These are phyloP conservation scores for Daldinia bambusicola DNA, from an alignment of 495 filamentous ascomycete genomes.

Conservation along the genomic window DNA sequence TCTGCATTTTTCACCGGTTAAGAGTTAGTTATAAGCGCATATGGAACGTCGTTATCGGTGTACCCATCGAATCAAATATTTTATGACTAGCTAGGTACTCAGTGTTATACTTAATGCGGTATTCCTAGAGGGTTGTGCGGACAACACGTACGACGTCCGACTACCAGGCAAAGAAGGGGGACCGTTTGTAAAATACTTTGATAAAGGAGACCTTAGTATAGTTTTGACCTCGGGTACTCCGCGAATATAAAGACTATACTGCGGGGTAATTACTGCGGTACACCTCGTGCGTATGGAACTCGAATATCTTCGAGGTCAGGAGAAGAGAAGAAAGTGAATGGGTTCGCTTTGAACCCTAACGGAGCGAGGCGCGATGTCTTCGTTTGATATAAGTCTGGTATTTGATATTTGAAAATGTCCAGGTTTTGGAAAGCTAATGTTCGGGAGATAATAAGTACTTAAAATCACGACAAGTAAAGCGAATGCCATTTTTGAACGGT, in stretches of 20 bases:
- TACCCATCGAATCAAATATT: background rate
- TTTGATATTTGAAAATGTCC: background rate
- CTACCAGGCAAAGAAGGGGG: background rate
- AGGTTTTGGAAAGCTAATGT: background rate
- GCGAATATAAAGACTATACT: background rate
- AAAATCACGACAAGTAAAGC: background rate
- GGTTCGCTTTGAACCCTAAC: background rate
- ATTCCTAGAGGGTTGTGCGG: background rate
- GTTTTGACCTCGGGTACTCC: background rate
- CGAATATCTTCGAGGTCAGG: background rate
- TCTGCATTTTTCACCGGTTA: conserved; percentile 13
- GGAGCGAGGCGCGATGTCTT: background rate
- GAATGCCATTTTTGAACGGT: background rate
- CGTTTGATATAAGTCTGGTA: background rate
- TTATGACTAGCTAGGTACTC: background rate
- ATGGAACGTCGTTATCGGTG: background rate
- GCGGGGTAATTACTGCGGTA: background rate
- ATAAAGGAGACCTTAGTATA: background rate
- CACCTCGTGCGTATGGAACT: background rate
- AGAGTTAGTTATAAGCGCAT: conserved; percentile 6
- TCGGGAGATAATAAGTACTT: background rate
- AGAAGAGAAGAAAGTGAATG: background rate
- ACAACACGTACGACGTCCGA: background rate
- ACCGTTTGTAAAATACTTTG: background rate
- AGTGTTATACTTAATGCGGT: background rate